Evolutionary conservation across 305 asterid species (phyloP).

Genomic region (Fraxinus sp.): DNA sequence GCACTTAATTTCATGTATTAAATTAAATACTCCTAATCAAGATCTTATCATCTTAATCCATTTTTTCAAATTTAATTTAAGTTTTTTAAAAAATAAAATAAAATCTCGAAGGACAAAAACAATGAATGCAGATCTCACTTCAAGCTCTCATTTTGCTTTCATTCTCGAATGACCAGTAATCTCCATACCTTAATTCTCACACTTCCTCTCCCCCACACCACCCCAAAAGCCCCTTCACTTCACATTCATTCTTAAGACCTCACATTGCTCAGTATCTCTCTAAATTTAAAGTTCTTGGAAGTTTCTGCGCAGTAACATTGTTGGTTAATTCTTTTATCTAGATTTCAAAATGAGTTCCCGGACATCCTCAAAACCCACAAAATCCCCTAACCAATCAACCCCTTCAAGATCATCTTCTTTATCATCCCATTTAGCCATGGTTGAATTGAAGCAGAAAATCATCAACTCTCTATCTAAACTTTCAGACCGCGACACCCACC

Average conservation of each 20-base stretch:
- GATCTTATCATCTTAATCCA: neutral
- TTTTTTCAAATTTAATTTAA: neutral
- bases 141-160: constrained; percentile 39
- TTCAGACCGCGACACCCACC: constrained; percentile 96
- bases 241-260: constrained; percentile 8
- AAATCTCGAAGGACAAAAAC: neutral
- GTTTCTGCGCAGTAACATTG: neutral
- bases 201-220: neutral
- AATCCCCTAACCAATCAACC: constrained; percentile 8
- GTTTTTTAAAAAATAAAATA: neutral
- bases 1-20: too few relatives aligned
- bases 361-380: constrained; percentile 19
- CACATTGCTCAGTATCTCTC: constrained; percentile 6
- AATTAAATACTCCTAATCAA: neutral
- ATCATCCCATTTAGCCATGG: constrained; percentile 88
- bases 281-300: neutral
- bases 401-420: constrained; percentile 28
- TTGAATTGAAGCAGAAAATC: constrained; percentile 87
- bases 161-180: constrained; percentile 16
- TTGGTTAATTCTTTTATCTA: neutral
- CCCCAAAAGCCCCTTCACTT: neutral
- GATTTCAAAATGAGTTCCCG: constrained; percentile 45
- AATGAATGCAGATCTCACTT: constrained; percentile 31
- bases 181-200: constrained; percentile 17
- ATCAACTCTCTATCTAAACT: constrained; percentile 86